Conservation (phyloP, 768 basidiomycete genomes). For the Boletus subparvulus region DNA sequence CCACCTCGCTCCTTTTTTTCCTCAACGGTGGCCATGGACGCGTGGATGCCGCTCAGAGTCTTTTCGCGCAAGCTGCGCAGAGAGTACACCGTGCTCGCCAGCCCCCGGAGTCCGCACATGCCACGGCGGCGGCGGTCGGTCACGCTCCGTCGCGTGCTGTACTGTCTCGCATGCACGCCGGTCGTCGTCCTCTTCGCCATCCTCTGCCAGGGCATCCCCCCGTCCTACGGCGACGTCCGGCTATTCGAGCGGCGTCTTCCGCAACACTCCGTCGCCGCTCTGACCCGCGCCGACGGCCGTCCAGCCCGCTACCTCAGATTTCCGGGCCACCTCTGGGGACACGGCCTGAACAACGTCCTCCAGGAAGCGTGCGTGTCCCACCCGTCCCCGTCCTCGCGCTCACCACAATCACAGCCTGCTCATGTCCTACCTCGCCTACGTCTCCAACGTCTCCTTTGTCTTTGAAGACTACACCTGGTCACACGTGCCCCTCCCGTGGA, state of each 20-base stretch:
- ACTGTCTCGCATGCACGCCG: constrained; percentile 18
- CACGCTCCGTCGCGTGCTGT: constrained; percentile 31
- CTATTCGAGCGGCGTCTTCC: constrained; percentile 37
- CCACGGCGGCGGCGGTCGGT: constrained; percentile 16
- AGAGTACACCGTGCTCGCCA: constrained; percentile 16
- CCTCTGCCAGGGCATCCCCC: constrained; percentile 39
- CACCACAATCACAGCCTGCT: constrained; percentile 37
- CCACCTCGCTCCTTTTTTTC: too few relatives aligned
- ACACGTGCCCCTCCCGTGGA: constrained; percentile 50
- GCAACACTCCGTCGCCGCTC: constrained; percentile 35
- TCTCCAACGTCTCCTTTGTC: constrained; percentile 52
- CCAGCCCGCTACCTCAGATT: constrained; percentile 45
- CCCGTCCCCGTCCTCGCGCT: background rate
- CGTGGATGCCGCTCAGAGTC: background rate
- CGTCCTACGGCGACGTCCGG: constrained; percentile 38
- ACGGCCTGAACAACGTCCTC: constrained; percentile 60
- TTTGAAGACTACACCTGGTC: constrained; percentile 68
- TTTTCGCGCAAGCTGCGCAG: background rate
- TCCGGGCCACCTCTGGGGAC: constrained; percentile 57
- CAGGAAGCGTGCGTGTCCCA: constrained; percentile 53
- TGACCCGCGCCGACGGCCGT: constrained; percentile 1
- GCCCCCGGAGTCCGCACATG: background rate
- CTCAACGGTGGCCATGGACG: background rate
- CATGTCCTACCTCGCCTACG: constrained; percentile 52
- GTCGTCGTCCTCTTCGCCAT: constrained; percentile 33